Evolutionary conservation across 441 rosid genomes (phyloP).

Genomic region (Flueggea neowawraea): DNA sequence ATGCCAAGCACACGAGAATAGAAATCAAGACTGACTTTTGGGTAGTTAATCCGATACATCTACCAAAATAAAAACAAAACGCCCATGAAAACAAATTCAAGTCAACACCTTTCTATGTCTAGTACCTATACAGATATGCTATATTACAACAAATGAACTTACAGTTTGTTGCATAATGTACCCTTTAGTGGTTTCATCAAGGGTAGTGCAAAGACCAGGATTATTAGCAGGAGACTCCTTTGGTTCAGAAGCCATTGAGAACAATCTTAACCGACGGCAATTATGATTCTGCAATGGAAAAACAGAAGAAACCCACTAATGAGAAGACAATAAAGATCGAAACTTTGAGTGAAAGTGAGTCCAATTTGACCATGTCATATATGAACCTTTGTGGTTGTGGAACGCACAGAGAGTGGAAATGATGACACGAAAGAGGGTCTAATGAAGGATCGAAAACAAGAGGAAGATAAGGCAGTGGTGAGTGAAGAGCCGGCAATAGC

Average conservation of each 20-base stretch:
- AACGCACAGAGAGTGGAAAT: no score
- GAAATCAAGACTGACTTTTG: conserved; percentile 82
- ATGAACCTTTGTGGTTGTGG: no score
- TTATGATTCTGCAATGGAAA: conserved; percentile 29
- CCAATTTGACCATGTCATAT: no score
- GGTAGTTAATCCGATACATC: conserved; percentile 95
- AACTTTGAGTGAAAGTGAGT: no score
- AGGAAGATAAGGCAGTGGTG: no score
- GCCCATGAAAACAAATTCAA: not conserved
- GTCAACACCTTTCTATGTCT: not conserved
- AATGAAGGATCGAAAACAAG: no score
- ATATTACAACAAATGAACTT: conserved; percentile 5
- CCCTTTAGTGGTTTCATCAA: conserved; percentile 77
- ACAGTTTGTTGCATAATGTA: conserved; percentile 94
- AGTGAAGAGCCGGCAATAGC: no score
- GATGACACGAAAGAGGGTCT: no score
- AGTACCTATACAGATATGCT: no score
- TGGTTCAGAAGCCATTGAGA: conserved; percentile 66
- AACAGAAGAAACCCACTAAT: not conserved
- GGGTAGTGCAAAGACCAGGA: conserved; percentile 58
- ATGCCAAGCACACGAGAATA: conserved; percentile 92
- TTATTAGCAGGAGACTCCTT: conserved; percentile 72
- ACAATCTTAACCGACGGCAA: conserved; percentile 28
- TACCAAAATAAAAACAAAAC: conserved; percentile 16
- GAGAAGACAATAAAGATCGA: no score